Conservation (phyloP, 495 filamentous ascomycete genomes). For the Trichoderma parareesei region DNA sequence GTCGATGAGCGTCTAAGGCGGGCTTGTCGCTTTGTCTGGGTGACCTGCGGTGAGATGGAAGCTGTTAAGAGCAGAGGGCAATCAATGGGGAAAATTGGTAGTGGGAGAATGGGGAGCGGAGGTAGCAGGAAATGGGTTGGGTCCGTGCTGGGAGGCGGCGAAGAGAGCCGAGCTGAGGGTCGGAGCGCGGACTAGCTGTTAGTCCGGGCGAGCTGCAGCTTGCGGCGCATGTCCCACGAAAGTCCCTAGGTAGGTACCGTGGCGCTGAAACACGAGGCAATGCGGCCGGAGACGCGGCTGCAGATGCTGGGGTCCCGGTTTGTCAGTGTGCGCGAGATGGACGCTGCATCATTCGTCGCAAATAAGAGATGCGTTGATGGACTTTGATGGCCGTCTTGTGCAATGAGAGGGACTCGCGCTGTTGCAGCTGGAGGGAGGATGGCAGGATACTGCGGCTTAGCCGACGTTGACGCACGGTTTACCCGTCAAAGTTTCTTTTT, state of each 20-base stretch:
- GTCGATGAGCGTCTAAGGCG: background rate
- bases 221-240: background rate
- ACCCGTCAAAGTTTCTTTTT: conserved; percentile 4
- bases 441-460: background rate
- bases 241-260: too few species aligned
- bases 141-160: background rate
- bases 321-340: background rate
- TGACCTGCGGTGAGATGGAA: conserved; percentile 7
- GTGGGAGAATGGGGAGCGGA: conserved; percentile 9
- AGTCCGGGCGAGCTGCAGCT: background rate
- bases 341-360: too few species aligned
- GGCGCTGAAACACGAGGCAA: background rate
- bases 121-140: conserved; percentile 2
- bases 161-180: background rate
- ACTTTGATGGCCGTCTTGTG: too few species aligned
- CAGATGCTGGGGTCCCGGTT: background rate
- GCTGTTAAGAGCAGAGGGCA: conserved; percentile 9
- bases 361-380: background rate
- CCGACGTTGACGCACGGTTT: conserved; percentile 1
- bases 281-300: background rate
- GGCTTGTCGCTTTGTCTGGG: background rate
- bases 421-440: background rate
- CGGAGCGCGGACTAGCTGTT: background rate
- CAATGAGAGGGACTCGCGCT: too few species aligned
- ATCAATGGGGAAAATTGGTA: conserved; percentile 12